Conservation (phyloP, 2,329 filamentous ascomycete genomes). For the Aspergillus neotritici region DNA sequence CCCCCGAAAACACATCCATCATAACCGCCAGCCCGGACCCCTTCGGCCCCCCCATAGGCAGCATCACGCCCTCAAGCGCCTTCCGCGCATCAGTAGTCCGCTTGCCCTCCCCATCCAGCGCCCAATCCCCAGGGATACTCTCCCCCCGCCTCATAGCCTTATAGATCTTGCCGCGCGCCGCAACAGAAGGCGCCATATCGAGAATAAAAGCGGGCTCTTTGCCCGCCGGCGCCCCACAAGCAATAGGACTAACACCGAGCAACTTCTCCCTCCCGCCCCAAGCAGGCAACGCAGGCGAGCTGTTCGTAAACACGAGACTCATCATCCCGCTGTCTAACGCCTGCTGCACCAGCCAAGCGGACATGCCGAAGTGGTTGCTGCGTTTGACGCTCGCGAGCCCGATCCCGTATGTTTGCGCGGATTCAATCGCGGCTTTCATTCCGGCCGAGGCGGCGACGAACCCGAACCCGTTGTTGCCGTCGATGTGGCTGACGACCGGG, state of each 20-base stretch:
- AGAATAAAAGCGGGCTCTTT: slow-evolving; percentile 53
- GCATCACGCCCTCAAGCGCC: slow-evolving; percentile 72
- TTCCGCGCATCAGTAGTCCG: slow-evolving; percentile 65
- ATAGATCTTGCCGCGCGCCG: slow-evolving; percentile 43
- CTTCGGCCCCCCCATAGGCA: slow-evolving; percentile 81
- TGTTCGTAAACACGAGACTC: slow-evolving; percentile 66
- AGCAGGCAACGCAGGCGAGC: slow-evolving; percentile 64
- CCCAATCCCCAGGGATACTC: slow-evolving; percentile 56
- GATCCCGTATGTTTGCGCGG: slow-evolving; percentile 61
- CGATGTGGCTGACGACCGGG: slow-evolving; percentile 63
- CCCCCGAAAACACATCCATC: slow-evolving; percentile 84
- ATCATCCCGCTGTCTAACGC: slow-evolving; percentile 67
- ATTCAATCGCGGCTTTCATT: slow-evolving; percentile 62
- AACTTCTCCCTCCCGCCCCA: slow-evolving; percentile 65
- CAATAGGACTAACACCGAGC: slow-evolving; percentile 67
- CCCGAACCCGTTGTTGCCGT: slow-evolving; percentile 67
- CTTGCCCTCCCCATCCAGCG: slow-evolving; percentile 63
- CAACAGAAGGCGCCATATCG: slow-evolving; percentile 44
- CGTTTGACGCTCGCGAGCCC: slow-evolving; percentile 71
- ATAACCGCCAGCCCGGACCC: slow-evolving; percentile 71
- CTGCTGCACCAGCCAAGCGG: slow-evolving; percentile 72
- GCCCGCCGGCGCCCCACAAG: slow-evolving; percentile 67
- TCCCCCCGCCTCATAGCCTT: slow-evolving; percentile 40
- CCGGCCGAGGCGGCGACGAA: slow-evolving; percentile 63
- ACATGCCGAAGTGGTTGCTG: slow-evolving; percentile 81